Evolutionary conservation across 495 filamentous ascomycete genomes (phyloP).

Genomic region (Penicillium coprophilum): DNA sequence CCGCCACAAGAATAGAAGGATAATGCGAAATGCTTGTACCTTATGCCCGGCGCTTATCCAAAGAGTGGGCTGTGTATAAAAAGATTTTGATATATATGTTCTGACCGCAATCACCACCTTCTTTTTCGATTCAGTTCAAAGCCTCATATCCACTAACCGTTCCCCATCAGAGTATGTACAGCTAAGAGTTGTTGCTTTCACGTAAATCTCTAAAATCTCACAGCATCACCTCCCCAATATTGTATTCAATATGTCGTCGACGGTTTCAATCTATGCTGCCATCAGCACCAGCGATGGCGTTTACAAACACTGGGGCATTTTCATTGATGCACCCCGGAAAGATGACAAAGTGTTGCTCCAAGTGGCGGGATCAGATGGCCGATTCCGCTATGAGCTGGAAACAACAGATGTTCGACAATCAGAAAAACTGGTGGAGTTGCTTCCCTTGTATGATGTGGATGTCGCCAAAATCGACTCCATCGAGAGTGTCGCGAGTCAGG

Average conservation of each 20-base stretch:
- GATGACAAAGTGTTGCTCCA: neutral
- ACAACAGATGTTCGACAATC: neutral
- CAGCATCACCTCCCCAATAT: neutral
- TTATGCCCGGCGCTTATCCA: neutral
- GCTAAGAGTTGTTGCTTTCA: neutral
- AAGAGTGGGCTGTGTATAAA: neutral
- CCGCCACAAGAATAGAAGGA: neutral
- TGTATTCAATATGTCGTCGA: neutral
- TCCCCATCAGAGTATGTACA: neutral
- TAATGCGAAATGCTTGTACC: neutral
- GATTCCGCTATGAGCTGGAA: constrained; percentile 1
- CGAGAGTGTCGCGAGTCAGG: neutral
- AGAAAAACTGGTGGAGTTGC: neutral
- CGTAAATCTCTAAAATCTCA: neutral
- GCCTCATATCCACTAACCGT: neutral
- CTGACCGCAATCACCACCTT: neutral
- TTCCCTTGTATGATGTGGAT: neutral
- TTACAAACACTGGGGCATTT: constrained; percentile 4
- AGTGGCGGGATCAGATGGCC: neutral
- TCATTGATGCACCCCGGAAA: neutral
- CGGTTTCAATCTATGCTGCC: neutral
- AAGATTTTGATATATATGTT: neutral
- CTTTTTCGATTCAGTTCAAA: neutral
- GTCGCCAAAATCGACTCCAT: neutral
- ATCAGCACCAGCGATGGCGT: neutral